These are phyloP conservation scores for Neurospora crassa DNA, from an alignment of 2,329 filamentous ascomycete species.

Conservation along the genomic window DNA sequence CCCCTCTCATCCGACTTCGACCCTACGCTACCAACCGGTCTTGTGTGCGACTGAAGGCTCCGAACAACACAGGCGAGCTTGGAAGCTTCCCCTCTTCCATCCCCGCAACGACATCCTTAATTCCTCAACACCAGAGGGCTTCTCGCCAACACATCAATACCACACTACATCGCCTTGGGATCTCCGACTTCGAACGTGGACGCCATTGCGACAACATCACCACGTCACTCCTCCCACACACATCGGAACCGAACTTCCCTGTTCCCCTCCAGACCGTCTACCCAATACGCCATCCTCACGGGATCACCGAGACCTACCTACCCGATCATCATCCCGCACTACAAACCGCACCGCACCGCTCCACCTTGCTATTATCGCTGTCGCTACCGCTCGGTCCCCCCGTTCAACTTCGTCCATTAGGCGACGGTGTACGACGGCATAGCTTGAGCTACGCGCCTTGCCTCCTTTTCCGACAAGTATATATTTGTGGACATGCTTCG, in stretches of 20 bases:
- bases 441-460: background rate
- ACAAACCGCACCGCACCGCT: background rate
- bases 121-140: background rate
- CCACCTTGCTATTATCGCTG: background rate
- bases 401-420: background rate
- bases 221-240: background rate
- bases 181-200: background rate
- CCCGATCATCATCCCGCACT: background rate
- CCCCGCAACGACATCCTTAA: background rate
- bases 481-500: slow-evolving; percentile 47
- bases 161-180: background rate
- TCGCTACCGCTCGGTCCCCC: background rate
- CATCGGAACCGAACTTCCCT: background rate
- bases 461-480: background rate
- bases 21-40: background rate
- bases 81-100: background rate
- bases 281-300: background rate
- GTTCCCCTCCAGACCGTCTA: background rate
- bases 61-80: background rate
- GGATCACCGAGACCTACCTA: background rate
- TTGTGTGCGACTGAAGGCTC: background rate
- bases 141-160: background rate
- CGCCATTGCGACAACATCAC: background rate
- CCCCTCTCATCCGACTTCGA: background rate
- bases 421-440: background rate